A percentile compares a stretch with the other conserved stretches of the same genome.
These are phyloP conservation scores for Barbatosphaeria neglecta DNA, from an alignment of 495 filamentous ascomycete genomes.

Conservation along the genomic window DNA sequence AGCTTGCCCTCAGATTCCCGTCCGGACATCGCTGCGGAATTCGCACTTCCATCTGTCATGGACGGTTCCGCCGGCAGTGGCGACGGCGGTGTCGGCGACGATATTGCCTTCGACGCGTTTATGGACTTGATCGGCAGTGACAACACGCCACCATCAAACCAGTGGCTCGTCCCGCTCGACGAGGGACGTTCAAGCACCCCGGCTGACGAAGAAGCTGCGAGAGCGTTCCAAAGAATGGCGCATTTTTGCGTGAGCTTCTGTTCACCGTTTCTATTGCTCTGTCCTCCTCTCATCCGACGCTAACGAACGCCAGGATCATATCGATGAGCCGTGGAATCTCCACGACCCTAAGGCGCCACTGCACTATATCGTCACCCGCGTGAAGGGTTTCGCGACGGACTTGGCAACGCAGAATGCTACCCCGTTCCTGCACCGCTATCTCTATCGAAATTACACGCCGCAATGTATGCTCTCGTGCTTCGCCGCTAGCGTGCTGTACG, in stretches of 20 bases:
- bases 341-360: conserved; percentile 16
- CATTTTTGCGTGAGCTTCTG: conserved; percentile 12
- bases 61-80: too few species aligned
- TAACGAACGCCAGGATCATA: conserved; percentile 9
- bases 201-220: conserved; percentile 3
- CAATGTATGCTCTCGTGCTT: conserved; percentile 19
- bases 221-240: conserved; percentile 7
- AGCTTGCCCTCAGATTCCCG: too few species aligned
- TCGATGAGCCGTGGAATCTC: conserved; percentile 22
- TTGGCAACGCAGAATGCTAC: conserved; percentile 17
- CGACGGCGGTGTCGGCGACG: too few species aligned
- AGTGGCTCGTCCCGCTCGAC: not conserved
- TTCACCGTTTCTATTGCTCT: not conserved
- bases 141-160: too few species aligned
- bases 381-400: conserved; percentile 13
- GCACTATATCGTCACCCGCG: conserved; percentile 12
- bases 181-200: conserved; percentile 5
- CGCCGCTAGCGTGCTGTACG: conserved; percentile 17
- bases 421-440: conserved; percentile 19
- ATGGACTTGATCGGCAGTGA: too few species aligned
- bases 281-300: not conserved
- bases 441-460: conserved; percentile 19
- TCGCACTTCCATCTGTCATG: too few species aligned
- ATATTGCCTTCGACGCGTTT: too few species aligned
- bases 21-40: too few species aligned